Evolutionary conservation across 495 filamentous ascomycete genomes (phyloP).

Genomic region (Lophium mytilinum): DNA sequence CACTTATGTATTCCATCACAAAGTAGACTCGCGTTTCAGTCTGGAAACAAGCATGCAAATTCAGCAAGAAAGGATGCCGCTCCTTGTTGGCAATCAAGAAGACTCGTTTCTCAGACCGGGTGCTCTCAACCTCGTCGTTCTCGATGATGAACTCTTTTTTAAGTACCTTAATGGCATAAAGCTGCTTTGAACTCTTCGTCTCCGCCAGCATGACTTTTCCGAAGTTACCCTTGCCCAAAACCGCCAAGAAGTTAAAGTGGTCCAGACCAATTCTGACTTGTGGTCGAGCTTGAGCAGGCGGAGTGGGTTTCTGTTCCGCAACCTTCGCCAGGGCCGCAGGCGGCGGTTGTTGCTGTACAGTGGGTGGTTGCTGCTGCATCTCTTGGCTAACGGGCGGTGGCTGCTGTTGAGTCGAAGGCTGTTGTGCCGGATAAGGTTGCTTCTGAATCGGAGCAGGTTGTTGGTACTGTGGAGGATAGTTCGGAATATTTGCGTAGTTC

Average conservation of each 20-base stretch:
- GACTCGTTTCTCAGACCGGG: slow-evolving; percentile 92
- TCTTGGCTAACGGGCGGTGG: slow-evolving; percentile 31
- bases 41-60: slow-evolving; percentile 97
- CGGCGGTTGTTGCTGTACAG: slow-evolving; percentile 29
- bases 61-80: slow-evolving; percentile 91
- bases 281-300: slow-evolving; percentile 40
- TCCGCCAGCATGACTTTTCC: slow-evolving; percentile 99
- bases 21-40: slow-evolving; percentile 98
- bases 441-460: slow-evolving; percentile 62
- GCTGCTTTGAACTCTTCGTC: slow-evolving; percentile 80
- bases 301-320: slow-evolving; percentile 21
- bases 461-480: slow-evolving; percentile 35
- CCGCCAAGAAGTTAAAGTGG: slow-evolving; percentile 98
- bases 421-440: slow-evolving; percentile 44
- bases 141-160: slow-evolving; percentile 99
- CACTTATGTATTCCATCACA: slow-evolving; percentile 99
- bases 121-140: slow-evolving; percentile 99
- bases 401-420: slow-evolving; percentile 38
- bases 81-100: slow-evolving; percentile 97
- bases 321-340: slow-evolving; percentile 16
- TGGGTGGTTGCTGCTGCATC: slow-evolving; percentile 24
- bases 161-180: slow-evolving; percentile 98
- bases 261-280: slow-evolving; percentile 82
- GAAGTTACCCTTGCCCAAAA: slow-evolving; percentile 98
- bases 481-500: slow-evolving; percentile 24